phyloP scores from a whole-genome alignment of 2,329 filamentous ascomycete genomes.

The Chaetoscypha palmicola region DNA sequence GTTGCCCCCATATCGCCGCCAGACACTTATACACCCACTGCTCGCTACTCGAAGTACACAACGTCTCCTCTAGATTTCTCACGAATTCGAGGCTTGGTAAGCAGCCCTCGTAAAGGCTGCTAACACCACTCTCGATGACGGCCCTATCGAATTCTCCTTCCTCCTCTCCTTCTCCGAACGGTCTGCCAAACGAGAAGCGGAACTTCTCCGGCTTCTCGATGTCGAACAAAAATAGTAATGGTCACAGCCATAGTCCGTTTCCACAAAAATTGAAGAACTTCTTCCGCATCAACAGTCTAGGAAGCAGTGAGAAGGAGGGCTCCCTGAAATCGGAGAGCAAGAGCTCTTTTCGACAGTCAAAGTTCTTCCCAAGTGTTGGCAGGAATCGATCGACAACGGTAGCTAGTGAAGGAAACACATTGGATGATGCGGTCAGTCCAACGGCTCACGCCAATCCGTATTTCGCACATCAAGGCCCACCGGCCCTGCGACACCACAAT shows the following conservation, averaged over 20 bases:
- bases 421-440: slow-evolving; percentile 84
- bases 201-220: slow-evolving; percentile 29
- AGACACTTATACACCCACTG: no score
- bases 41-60: background rate
- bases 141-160: slow-evolving; percentile 26
- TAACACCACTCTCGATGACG: slow-evolving; percentile 23
- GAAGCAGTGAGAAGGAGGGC: slow-evolving; percentile 34
- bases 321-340: slow-evolving; percentile 30
- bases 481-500: slow-evolving; percentile 88
- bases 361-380: slow-evolving; percentile 81
- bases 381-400: slow-evolving; percentile 86
- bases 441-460: slow-evolving; percentile 95
- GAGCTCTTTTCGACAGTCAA: slow-evolving; percentile 68
- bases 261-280: slow-evolving; percentile 64
- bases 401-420: slow-evolving; percentile 82
- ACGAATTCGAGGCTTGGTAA: slow-evolving; percentile 10
- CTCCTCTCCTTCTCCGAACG: slow-evolving; percentile 15
- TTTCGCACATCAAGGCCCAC: slow-evolving; percentile 92
- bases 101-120: slow-evolving; percentile 28
- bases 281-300: slow-evolving; percentile 57
- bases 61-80: background rate
- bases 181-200: slow-evolving; percentile 29
- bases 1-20: no score
- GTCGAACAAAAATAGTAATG: slow-evolving; percentile 45
- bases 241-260: slow-evolving; percentile 50